These are phyloP conservation scores for Pseudopyricularia cyperi DNA, from an alignment of 2,329 filamentous ascomycete genomes.

Conservation along the genomic window DNA sequence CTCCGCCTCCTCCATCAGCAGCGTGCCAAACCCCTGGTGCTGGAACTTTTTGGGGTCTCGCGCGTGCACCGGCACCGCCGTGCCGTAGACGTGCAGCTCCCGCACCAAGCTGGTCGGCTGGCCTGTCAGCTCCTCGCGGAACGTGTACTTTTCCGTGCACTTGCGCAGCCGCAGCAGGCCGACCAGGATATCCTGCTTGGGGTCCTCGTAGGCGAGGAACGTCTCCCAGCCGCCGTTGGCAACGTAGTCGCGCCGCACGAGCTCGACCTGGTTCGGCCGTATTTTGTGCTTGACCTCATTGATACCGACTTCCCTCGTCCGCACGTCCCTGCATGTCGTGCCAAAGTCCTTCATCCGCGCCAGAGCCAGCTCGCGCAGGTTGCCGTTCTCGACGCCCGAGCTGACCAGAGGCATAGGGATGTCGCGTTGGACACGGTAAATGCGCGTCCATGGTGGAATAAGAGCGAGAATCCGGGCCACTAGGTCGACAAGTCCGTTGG, in stretches of 20 bases:
- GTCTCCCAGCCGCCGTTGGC: constrained; percentile 98
- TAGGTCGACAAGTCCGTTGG: constrained; percentile 89
- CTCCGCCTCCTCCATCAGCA: constrained; percentile 97
- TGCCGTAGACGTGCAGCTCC: constrained; percentile 93
- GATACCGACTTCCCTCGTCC: constrained; percentile 91
- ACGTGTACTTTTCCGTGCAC: constrained; percentile 81
- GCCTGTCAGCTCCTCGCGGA: constrained; percentile 69
- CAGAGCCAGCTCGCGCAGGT: constrained; percentile 81
- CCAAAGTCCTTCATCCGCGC: constrained; percentile 99
- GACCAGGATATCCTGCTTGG: constrained; percentile 95
- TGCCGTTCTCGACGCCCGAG: constrained; percentile 94
- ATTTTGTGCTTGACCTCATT: constrained; percentile 99
- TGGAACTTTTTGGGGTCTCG: constrained; percentile 94
- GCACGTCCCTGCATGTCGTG: constrained; percentile 89
- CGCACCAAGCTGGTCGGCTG: constrained; percentile 88
- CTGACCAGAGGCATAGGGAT: constrained; percentile 99
- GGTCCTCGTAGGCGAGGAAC: constrained; percentile 94
- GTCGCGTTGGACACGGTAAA: constrained; percentile 95
- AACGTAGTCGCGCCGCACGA: constrained; percentile 83
- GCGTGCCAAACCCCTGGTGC: constrained; percentile 90
- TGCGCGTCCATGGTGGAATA: constrained; percentile 93
- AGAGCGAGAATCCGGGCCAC: constrained; percentile 92
- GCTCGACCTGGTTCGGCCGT: constrained; percentile 86
- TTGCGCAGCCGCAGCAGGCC: constrained; percentile 79
- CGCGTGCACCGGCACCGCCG: constrained; percentile 92